Base-by-base conservation (phyloP, 352 stramenopile species). In the Phytophthora tubulina region DNA sequence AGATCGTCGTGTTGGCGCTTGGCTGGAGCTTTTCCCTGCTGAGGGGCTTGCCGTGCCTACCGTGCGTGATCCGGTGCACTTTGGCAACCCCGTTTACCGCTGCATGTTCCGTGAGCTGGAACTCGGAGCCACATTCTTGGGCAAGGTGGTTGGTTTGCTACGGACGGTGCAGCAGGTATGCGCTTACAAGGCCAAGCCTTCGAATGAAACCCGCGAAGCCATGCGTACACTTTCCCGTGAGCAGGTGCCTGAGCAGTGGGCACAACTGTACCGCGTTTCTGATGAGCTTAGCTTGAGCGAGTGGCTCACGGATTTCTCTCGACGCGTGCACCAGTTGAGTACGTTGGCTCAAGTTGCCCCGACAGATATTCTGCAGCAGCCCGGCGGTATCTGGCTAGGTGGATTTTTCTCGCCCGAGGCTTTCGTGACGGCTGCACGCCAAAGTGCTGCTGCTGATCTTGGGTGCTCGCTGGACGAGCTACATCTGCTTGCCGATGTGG, bases 371-470 rank as follows among this genome's bases (percentile, higher is more conserved):
- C 55, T 79, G 31, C 67, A 80, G 53, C 72, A 81, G 14, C 8
- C 63, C 15, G 69, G 54, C 27, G 83, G 86, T 21, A 85, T 98
- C 49, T 98, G 95, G 93, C 75, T 98, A 21, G 95, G 95, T n/a
- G 92, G 93, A 0, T 80, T 99, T 39, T 98, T 98, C 66, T 97
- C 88, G 7, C 93, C 96, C 6, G 95, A 98, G 60, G 93, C 93
- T 39, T 98, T 98, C 44, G 81, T 98, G 45, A 98, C 93, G 5
- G 94, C 95, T 4, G 96, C 86, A 5, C 83, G 96, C 4, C 96
- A 99, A 82, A 88, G 89, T 33, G 92, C 95, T 41, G 95, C 96
- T 3, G 80, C 91, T 0, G 67, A 82, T 32, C 79, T 91, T 46
- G 67, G 78, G 9, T 98, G 93, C 65, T 96, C 93, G 27, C 78